Evolutionary conservation across 2,329 filamentous ascomycete species (phyloP), one percentile per base, ranked within the genome.

Genomic region (Calonectria crousiana): DNA sequence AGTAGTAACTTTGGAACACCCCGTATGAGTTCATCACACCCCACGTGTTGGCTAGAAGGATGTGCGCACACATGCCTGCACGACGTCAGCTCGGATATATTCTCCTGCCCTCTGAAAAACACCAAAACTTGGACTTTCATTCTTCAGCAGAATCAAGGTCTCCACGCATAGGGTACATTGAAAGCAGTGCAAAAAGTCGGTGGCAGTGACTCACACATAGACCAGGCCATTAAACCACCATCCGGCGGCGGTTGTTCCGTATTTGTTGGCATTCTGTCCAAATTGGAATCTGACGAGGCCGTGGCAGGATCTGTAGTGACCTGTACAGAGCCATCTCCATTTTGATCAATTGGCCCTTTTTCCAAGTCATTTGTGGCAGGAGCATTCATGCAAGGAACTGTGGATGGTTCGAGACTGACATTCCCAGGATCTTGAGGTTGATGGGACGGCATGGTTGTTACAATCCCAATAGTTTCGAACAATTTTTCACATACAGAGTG

Each of bases 1-100:
- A 49, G 20, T 71, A 71, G 36, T 71, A 66, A 4, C 60, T 26
- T 14, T 71, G 60, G 32, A 71, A 71, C 6, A 71, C 49, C 3
- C 69, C 69, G 26, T 66, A 71, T n/a, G 49, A 58, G 36, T 66
- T 66, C 47, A 58, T 66, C 23, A 66, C 49, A 20, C 68, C 68
- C 68, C 68, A 71, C 1, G 68, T 71, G 44, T 65, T 71, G 32
- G 60, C 52, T 6, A 71, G 23, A 23, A 71, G 32, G 20, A 71
- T n/a, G n/a, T 71, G 68, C 13, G 68, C 69, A 41, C 34, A 41
- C 11, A 62, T 41, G 18, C 56, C 56, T 62, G 9, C 9, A 41
- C 13, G 26, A 41, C 13, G 32, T 62, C 36, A 41, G 56, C 26
- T 20, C 20, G 76, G 0, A 74, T 28, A 11, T n/a, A 47, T 38